Conservation (phyloP, 2,329 filamentous ascomycete genomes). For the Penicillium brevicompactum region DNA sequence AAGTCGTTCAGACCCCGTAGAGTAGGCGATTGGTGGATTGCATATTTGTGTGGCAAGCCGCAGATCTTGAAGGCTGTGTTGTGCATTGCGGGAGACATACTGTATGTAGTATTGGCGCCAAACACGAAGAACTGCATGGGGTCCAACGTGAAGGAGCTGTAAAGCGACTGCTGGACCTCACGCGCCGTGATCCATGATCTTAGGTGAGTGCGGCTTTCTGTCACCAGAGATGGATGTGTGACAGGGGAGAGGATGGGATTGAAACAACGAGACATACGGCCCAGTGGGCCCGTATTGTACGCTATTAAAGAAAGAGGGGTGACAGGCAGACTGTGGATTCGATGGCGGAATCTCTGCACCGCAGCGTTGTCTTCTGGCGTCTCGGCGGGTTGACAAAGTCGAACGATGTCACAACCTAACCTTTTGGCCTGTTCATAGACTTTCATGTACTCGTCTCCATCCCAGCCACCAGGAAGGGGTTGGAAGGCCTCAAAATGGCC, state of each 20-base stretch:
- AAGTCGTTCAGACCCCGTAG: slow-evolving; percentile 66
- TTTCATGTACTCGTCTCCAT: slow-evolving; percentile 56
- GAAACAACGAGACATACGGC: slow-evolving; percentile 66
- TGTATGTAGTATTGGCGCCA: slow-evolving; percentile 72
- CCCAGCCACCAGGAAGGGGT: slow-evolving; percentile 56
- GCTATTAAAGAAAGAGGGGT: slow-evolving; percentile 59
- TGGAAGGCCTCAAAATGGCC: slow-evolving; percentile 54
- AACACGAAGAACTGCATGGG: slow-evolving; percentile 73
- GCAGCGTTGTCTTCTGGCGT: slow-evolving; percentile 65
- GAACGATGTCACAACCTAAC: slow-evolving; percentile 64
- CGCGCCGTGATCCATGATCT: slow-evolving; percentile 60
- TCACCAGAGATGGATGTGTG: slow-evolving; percentile 51
- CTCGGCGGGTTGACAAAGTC: slow-evolving; percentile 60
- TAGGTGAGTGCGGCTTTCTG: slow-evolving; percentile 46
- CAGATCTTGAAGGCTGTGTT: slow-evolving; percentile 67
- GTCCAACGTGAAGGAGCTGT: slow-evolving; percentile 67
- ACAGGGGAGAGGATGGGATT: slow-evolving; percentile 68
- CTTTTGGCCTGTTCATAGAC: slow-evolving; percentile 61
- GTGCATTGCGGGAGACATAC: slow-evolving; percentile 77
- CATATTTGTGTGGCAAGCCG: slow-evolving; percentile 70
- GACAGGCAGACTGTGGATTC: slow-evolving; percentile 48
- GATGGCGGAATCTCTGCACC: slow-evolving; percentile 58
- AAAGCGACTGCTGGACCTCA: slow-evolving; percentile 67
- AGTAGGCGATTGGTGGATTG: slow-evolving; percentile 63
- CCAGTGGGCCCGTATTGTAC: slow-evolving; percentile 66